Base-by-base conservation (phyloP, 192 early-diverging fungal species). In the Linderina pennispora region DNA sequence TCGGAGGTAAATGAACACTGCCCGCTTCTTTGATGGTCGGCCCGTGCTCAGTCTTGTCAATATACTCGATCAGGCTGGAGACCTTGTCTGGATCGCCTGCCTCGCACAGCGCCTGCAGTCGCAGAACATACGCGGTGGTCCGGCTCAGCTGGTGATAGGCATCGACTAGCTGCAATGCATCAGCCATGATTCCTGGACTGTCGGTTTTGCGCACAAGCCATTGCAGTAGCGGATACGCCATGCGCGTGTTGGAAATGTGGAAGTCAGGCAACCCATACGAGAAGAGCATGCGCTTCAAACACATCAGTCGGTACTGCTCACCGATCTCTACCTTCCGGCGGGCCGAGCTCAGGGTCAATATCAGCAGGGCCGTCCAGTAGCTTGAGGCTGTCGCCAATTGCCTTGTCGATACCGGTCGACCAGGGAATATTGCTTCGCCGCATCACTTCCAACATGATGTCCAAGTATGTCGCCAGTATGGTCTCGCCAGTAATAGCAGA, bases 271-370 rank as follows among this genome's bases (percentile, higher is more conserved):
- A 51, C 14, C 82, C 82, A 42, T 86, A 77, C 13, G 38, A 25
- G 14, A 76, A 40, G 15, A 87, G 59, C 78, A 83, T 83, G 20
- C 72, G 62, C 50, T 76, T 78, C 43, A 87, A 55, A 17, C 70
- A 48, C 79, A 87, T 75, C 45, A 85, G 62, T 31, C 78, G 62
- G 40, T 82, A 66, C 38, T 83, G 81, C 50, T 84, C 83, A n/a
- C 55, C 43, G 8, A 80, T 46, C 18, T 80, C 85, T 18, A 16
- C 0, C 0, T 53, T 62, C n/a, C 53, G 36, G 10, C 38, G 58
- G 13, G n/a, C 45, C 32, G 0, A 62, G 22, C 13, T 55, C 54
- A 4, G 39, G 33, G 23, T 73, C 62, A 0, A 37, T 19, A 22
- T 23, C 34, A 2, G 45, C 43, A 24, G 45, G 51, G 3, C 32